Evolutionary conservation across 2,329 filamentous ascomycete genomes (phyloP), one percentile per base, ranked within the genome.

Genomic region (Exophiala bonariae): DNA sequence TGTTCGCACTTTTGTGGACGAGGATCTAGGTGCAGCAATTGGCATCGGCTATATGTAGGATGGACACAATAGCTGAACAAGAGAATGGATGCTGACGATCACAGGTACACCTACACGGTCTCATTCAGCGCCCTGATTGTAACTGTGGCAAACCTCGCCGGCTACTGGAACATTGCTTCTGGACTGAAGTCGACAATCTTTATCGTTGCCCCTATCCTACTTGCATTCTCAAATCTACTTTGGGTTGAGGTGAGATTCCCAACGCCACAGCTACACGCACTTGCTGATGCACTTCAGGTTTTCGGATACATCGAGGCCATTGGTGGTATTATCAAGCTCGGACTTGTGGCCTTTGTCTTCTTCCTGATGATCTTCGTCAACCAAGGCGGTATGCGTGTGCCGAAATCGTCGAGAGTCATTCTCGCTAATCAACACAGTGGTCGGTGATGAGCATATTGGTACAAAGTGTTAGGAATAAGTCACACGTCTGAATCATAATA

Each of bases 31-130:
- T 1, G 61, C 61, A n/a, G 58, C 63, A 4, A 59, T 67, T 7
- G 65, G 66, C 4, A 47, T 67, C 4, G 58, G 61, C 31, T 67
- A 68, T 50, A 68, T 65, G 66, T 67, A 33, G n/a, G 39, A n/a
- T n/a, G n/a, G n/a, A n/a, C n/a, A n/a, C n/a, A n/a, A n/a, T n/a
- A n/a, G n/a, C n/a, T n/a, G n/a, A n/a, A n/a, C n/a, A n/a, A n/a
- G n/a, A n/a, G n/a, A n/a, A n/a, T n/a, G n/a, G n/a, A n/a, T n/a
- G n/a, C n/a, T n/a, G n/a, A n/a, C n/a, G n/a, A n/a, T n/a, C n/a
- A 9, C 30, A 47, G 61, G 61, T 59, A 65, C 37, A 63, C 60
- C 1, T 65, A 63, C 36, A 58, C 60, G 0, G 58, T 65, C 17
- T 59, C 54, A 8, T 65, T 62, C 38, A 56, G 60, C 2, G 60